Conservation (phyloP, 2,329 filamentous ascomycete genomes). For the Stagonosporopsis cucurbitacearum region DNA sequence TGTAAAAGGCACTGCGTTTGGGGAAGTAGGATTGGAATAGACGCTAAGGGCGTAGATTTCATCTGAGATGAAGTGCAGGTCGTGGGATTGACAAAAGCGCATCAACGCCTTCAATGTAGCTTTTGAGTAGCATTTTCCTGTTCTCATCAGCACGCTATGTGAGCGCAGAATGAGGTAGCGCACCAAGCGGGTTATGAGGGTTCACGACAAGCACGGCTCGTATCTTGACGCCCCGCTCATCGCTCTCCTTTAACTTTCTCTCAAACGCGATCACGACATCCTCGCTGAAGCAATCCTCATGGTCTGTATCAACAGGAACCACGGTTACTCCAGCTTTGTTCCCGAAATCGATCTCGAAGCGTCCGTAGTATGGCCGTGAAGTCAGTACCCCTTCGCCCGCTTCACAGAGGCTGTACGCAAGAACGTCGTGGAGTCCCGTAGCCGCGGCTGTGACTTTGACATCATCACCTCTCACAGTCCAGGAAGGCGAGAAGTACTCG, state of each 20-base stretch:
- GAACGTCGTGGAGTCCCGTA: slow-evolving; percentile 53
- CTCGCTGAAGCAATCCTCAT: slow-evolving; percentile 21
- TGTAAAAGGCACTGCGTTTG: slow-evolving; percentile 25
- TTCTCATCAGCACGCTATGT: not conserved
- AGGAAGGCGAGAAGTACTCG: not conserved
- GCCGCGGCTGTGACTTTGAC: slow-evolving; percentile 52
- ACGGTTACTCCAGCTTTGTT: slow-evolving; percentile 45
- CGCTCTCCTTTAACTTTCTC: not conserved
- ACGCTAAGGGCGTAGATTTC: slow-evolving; percentile 66
- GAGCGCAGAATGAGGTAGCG: not conserved
- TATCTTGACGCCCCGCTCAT: not conserved
- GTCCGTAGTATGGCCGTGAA: slow-evolving; percentile 55
- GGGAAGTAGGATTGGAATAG: slow-evolving; percentile 32
- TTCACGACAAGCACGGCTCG: slow-evolving; percentile 4
- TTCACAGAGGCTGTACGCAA: slow-evolving; percentile 53
- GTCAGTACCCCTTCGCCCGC: slow-evolving; percentile 56
- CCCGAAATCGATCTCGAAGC: slow-evolving; percentile 58
- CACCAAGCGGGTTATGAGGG: slow-evolving; percentile 12
- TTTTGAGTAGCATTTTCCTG: slow-evolving; percentile 41
- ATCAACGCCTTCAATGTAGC: slow-evolving; percentile 52
- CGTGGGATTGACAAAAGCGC: slow-evolving; percentile 57
- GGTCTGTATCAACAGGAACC: slow-evolving; percentile 23
- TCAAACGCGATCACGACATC: not conserved
- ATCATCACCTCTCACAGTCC: slow-evolving; percentile 44
- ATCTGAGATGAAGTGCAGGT: slow-evolving; percentile 62